Evolutionary conservation across 2,329 filamentous ascomycete genomes (phyloP), one percentile per base, ranked within the genome.

Genomic region (Fragosphaeria purpurea): DNA sequence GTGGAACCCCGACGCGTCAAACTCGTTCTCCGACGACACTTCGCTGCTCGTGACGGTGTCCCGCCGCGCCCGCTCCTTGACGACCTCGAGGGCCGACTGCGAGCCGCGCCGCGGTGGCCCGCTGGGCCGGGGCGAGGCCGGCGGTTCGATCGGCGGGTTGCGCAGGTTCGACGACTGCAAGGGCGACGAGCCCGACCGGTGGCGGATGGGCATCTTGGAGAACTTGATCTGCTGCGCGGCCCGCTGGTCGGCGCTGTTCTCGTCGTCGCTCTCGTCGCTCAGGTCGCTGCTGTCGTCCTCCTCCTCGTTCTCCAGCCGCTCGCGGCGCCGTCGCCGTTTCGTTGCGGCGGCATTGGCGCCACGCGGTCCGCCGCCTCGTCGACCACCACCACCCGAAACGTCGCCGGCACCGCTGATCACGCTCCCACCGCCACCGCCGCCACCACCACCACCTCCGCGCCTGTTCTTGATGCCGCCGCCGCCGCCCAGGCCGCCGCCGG

Each of bases 181-280:
- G 4, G 91, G 91, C 45, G 91, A 96, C 1, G 90, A 96, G 9
- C 88, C 91, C 32, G 90, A 87, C 50, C 91, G 82, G 57, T 82
- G 82, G 34, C 90, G 80, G 42, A 95, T 77, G 1, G 93, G 91
- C 87, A 96, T 91, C 68, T 97, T 97, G 46, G 86, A 82, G 67
- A 98, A 98, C 62, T 91, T 90, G 64, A 97, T 95, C 65, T 94
- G 88, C 63, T 94, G 88, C 3, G 85, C 85, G 43, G 86, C 85
- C 49, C 85, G 67, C 55, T 82, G 76, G 1, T 78, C 74, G 7
- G 42, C 33, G 13, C 48, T 46, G 48, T 40, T 46, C 6, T 43
- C 53, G 10, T 52, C 53, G 47, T 93, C 87, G 59, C 86, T 91
- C 58, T 91, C 86, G 60, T 93, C 87, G 62, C 83, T 89, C 49